Evolutionary conservation across 2,329 filamentous ascomycete species (phyloP), one percentile per base, ranked within the genome.

Genomic region (Aspergillus arachidicola): DNA sequence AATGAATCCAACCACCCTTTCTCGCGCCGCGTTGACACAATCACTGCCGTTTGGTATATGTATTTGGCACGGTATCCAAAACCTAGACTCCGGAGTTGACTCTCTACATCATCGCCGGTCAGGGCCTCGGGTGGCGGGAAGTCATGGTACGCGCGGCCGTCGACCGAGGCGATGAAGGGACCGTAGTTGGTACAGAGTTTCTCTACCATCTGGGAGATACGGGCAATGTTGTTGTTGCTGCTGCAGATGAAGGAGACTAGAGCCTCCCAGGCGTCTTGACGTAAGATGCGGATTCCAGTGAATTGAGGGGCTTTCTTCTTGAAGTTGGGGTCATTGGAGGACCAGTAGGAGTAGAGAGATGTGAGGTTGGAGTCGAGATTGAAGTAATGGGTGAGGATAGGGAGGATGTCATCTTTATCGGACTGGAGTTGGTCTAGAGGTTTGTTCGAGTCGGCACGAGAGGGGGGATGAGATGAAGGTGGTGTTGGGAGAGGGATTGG

Each of bases 31-130:
- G 84, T 77, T 0, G 87, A 85, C 11, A 99, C 84, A 60, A 93
- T 90, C 3, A 85, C 81, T 0, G 96, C 95, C 6, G 95, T 98
- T 70, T 91, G 87, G 28, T 92, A 89, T 64, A 99, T 91, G 75
- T 98, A 99, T 74, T 91, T 95, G 23, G 96, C 95, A 32, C 95
- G 85, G 72, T 99, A 99, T 1, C 95, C 95, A 75, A 99, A 99
- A 0, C 95, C 95, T 11, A 99, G 83, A 63, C 89, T 86, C 68
- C 93, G 87, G 4, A 99, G 84, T 66, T 91, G 90, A 32, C 86
- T 79, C 76, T 99, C 95, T 6, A 98, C 92, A n/a, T 86, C 85
- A 6, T 85, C 82, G 1, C 85, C 87, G 0, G 88, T 88, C n/a
- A 99, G 83, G 16, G 89, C 88, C 59, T 88, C 83, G 0, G 95